Evolutionary conservation across 2,329 filamentous ascomycete species (phyloP), one percentile per base, ranked within the genome.

Genomic region (Cyphellophora europaea): DNA sequence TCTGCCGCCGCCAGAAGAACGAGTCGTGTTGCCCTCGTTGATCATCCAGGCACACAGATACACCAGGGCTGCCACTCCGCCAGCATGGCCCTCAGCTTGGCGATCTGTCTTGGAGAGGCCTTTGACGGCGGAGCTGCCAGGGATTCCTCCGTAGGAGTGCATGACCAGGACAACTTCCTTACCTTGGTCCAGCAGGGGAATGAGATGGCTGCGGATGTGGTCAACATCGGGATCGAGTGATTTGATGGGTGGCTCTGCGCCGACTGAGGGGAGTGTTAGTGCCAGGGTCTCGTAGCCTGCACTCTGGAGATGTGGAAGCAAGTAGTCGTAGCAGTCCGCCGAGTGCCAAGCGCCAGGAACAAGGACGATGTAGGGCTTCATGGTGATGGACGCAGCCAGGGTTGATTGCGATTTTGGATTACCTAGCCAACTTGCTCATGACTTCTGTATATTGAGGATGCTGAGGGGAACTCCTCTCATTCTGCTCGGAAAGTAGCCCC

Each of bases 271-370:
- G 11, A 55, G 53, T 3, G 45, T 39, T 17, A 56, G 48, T 6
- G 52, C 54, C 27, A 49, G 48, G 0, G 54, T 53, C 5, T 49
- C 32, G 40, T 56, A 62, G 3, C 55, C 61, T n/a, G 50, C 45
- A 3, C 28, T 34, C 6, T 52, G 35, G 5, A 65, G 57, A 6
- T 43, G 47, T 11, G 50, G 38, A 8, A 51, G 51, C 2, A 59
- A 43, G 2, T 42, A 37, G 18, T 54, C 42, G 33, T 54, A 65
- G 36, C 50, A 44, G 16, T 38, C 35, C 3, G 59, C 51, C 1
- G 41, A 43, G 33, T 62, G 49, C 58, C 60, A 65, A 11, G 59
- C 61, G 11, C 62, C 63, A 0, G 59, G 57, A 8, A 54, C 54
- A 32, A 65, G 54, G 11, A 66, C 48, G 12, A 65, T 49, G 4